Evolutionary conservation across 2,329 filamentous ascomycete genomes (phyloP).

Genomic region (Rhexocercosporidium sp.): DNA sequence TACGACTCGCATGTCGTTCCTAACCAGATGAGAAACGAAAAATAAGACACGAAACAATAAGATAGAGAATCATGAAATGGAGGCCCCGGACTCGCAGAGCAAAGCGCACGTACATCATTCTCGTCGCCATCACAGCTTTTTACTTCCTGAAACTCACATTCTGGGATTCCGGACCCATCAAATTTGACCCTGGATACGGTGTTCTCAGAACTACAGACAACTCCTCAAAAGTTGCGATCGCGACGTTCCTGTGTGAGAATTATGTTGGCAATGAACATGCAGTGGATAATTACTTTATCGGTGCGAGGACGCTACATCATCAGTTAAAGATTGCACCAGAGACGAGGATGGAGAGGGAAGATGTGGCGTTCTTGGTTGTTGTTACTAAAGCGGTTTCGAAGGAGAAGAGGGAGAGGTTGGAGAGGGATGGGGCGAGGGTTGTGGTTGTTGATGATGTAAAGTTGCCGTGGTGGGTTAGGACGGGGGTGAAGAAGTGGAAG

Average conservation of each 20-base stretch:
- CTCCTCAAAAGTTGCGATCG: slow-evolving; percentile 39
- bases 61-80: neutral
- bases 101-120: neutral
- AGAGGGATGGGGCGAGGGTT: slow-evolving; percentile 47
- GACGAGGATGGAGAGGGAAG: slow-evolving; percentile 41
- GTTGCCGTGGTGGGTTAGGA: slow-evolving; percentile 44
- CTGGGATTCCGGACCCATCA: neutral
- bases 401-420: slow-evolving; percentile 43
- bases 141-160: neutral
- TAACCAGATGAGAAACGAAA: neutral
- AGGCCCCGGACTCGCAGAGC: neutral
- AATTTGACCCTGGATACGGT: neutral
- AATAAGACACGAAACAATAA: neutral
- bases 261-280: slow-evolving; percentile 31
- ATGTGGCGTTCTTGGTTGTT: slow-evolving; percentile 47
- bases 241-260: slow-evolving; percentile 46
- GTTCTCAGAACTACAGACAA: neutral
- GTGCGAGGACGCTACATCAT: slow-evolving; percentile 47
- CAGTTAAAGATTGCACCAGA: slow-evolving; percentile 47
- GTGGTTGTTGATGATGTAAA: slow-evolving; percentile 44
- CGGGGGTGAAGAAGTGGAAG: slow-evolving; percentile 46
- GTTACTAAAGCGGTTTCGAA: slow-evolving; percentile 42
- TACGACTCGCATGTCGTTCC: neutral
- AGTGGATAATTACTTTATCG: slow-evolving; percentile 47
- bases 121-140: neutral